Conservation (phyloP, 2,329 filamentous ascomycete genomes). For the Ascochyta viciae-villosae region DNA sequence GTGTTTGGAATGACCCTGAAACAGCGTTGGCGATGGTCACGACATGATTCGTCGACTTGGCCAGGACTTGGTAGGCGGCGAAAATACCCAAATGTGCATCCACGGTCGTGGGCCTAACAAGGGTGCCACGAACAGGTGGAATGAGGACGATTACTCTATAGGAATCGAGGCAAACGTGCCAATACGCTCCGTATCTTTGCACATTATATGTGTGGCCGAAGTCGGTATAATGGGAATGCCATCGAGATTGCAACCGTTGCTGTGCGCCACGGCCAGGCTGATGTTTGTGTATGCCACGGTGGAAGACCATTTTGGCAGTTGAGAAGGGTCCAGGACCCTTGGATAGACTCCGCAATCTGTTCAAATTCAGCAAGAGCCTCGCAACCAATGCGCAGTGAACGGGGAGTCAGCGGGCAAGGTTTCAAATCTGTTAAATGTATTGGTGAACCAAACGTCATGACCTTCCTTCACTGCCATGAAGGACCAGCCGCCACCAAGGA, state of each 20-base stretch:
- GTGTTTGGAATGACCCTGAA: conserved; percentile 12
- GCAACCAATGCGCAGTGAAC: not conserved
- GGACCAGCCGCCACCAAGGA: not conserved
- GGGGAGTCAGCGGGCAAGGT: not conserved
- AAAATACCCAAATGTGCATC: conserved; percentile 5
- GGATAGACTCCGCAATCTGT: not conserved
- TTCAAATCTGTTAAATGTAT: not conserved
- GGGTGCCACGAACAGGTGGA: conserved; percentile 18
- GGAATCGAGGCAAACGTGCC: conserved; percentile 4
- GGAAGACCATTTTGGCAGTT: not conserved
- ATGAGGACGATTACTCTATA: conserved; percentile 14
- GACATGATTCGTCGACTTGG: conserved; percentile 4
- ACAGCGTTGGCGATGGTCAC: conserved; percentile 3
- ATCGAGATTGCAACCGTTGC: conserved; percentile 16
- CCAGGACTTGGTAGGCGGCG: not conserved
- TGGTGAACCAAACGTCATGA: not conserved
- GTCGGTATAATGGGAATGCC: conserved; percentile 11
- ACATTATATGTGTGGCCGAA: conserved; percentile 2
- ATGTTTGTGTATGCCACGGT: conserved; percentile 8
- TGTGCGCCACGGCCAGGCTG: not conserved
- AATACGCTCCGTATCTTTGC: conserved; percentile 6
- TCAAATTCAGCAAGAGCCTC: not conserved
- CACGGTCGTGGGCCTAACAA: conserved; percentile 14
- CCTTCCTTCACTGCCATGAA: not conserved
- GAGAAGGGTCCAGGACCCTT: not conserved